A percentile compares a stretch with the other conserved stretches of the same genome.
These are phyloP conservation scores for Tubosaeta brunneosetosa DNA, from an alignment of 768 basidiomycete genomes.

Conservation along the genomic window DNA sequence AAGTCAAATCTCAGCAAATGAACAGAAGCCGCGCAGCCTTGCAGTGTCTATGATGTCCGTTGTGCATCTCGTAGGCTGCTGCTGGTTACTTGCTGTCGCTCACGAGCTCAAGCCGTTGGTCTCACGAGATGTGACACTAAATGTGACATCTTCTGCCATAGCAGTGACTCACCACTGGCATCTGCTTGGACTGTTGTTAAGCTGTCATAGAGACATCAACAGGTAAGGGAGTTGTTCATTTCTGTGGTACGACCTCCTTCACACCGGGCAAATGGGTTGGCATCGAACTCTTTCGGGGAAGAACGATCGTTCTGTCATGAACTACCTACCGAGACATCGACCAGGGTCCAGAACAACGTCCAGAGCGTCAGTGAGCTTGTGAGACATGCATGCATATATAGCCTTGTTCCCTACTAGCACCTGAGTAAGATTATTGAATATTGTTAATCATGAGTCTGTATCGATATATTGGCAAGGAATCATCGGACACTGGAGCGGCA, in stretches of 20 bases:
- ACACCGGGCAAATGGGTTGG: slow-evolving; percentile 93
- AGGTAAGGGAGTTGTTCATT: slow-evolving; percentile 82
- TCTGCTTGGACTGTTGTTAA: not conserved
- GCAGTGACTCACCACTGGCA: slow-evolving; percentile 15
- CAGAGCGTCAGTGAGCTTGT: too few species aligned
- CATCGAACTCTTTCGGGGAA: slow-evolving; percentile 87
- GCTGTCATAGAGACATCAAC: slow-evolving; percentile 75
- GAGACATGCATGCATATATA: too few species aligned
- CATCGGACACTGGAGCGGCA: too few species aligned
- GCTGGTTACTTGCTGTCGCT: slow-evolving; percentile 5
- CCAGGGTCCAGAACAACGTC: too few species aligned
- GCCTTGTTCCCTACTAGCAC: too few species aligned
- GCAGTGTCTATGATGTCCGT: slow-evolving; percentile 27
- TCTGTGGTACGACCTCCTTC: slow-evolving; percentile 79
- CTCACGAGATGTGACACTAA: slow-evolving; percentile 6
- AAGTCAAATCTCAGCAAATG: not conserved
- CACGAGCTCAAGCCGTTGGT: slow-evolving; percentile 6
- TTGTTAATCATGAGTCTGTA: too few species aligned
- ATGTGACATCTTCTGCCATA: not conserved
- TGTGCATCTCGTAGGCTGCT: slow-evolving; percentile 24
- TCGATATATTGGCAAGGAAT: too few species aligned
- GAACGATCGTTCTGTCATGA: slow-evolving; percentile 82
- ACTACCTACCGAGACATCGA: too few species aligned
- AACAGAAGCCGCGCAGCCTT: slow-evolving; percentile 1
- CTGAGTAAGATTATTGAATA: too few species aligned